Conservation (phyloP, 2,329 filamentous ascomycete species). For the Talaromyces albobiverticillius region DNA sequence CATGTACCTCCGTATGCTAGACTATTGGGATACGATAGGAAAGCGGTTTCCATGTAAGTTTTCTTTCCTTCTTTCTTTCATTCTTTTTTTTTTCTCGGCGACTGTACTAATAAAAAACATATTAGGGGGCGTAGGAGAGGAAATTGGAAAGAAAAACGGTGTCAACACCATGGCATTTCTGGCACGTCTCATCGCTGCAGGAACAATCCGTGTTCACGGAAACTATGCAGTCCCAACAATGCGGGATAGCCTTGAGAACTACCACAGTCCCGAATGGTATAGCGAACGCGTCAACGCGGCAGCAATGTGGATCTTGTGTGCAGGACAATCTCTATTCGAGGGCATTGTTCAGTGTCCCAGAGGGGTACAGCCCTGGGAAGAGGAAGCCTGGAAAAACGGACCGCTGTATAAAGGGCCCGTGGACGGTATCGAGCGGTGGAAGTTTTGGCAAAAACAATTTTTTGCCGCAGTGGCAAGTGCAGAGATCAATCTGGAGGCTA, state of each 20-base stretch:
- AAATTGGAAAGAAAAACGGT: background rate
- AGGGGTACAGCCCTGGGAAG: background rate
- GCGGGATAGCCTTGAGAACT: background rate
- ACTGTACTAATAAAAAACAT: too few relatives aligned
- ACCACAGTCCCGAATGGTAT: background rate
- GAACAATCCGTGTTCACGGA: background rate
- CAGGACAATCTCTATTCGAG: conserved; percentile 4
- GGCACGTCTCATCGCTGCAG: background rate
- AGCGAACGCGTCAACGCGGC: background rate
- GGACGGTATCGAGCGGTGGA: conserved; percentile 2
- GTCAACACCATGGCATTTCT: background rate
- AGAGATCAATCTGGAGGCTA: background rate
- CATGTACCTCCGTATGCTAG: too few relatives aligned
- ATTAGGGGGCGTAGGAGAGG: too few relatives aligned
- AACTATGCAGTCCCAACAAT: background rate
- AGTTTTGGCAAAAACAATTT: conserved; percentile 11
- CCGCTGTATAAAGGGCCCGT: conserved; percentile 10
- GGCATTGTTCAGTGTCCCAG: background rate
- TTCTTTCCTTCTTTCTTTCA: too few relatives aligned
- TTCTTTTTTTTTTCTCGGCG: too few relatives aligned
- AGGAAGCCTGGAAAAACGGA: background rate
- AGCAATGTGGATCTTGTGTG: conserved; percentile 7
- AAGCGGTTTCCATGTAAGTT: too few relatives aligned
- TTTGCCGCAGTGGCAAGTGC: background rate
- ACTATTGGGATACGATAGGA: too few relatives aligned